A percentile compares a stretch with the other conserved stretches of the same genome.
These are phyloP conservation scores for Plasmodium vivax DNA, from an alignment of 169 alveolate species.

Conservation along the genomic window DNA sequence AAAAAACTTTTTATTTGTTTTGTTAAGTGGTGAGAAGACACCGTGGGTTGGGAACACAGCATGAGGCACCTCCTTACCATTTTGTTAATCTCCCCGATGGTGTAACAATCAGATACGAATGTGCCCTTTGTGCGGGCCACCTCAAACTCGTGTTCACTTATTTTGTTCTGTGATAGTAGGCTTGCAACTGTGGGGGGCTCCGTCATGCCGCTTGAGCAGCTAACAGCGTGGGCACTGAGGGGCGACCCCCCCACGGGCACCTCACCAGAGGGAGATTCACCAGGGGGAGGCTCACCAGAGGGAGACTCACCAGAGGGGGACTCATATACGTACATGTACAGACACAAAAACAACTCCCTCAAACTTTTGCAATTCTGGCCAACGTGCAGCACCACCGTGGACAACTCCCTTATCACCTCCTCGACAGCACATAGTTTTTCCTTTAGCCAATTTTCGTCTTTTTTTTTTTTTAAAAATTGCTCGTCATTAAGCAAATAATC, in stretches of 20 bases:
- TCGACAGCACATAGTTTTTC: constrained; percentile 15
- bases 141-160: constrained; percentile 16
- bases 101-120: constrained; percentile 33
- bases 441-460: constrained; percentile 14
- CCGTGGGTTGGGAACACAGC: neutral
- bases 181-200: neutral
- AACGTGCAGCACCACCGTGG: neutral
- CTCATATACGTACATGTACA: constrained; percentile 19
- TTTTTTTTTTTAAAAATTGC: constrained; percentile 36
- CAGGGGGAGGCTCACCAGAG: no score
- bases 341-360: constrained; percentile 40
- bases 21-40: neutral
- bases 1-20: constrained; percentile 29
- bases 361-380: neutral
- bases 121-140: neutral
- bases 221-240: neutral
- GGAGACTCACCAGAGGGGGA: neutral
- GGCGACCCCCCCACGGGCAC: neutral
- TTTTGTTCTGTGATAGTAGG: constrained; percentile 14
- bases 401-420: constrained; percentile 4
- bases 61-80: constrained; percentile 7
- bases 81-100: constrained; percentile 12
- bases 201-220: neutral
- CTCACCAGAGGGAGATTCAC: constrained; percentile 5
- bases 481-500: neutral